Evolutionary conservation across 23 red algal genomes (phyloP), one percentile per base, ranked within the genome.

Genomic region (Gracilaria gracilis): DNA sequence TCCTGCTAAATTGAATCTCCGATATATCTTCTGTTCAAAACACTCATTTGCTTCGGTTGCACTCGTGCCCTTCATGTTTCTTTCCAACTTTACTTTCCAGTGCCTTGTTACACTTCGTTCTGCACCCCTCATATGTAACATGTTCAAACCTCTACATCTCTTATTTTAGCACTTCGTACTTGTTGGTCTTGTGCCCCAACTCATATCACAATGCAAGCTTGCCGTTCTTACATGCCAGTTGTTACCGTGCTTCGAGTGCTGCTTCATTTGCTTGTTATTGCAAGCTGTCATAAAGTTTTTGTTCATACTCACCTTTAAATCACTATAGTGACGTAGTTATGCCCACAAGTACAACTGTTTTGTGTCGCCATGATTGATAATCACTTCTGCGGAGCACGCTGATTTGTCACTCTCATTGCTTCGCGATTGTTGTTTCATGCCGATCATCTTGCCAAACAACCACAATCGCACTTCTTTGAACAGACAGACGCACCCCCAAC

Each of bases 351-450:
- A 6, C 11, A 42, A 77, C n/a, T 46, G 46, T 46, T 77, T 2
- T 50, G 8, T 42, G 17, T 28, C 16, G 2, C 8, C 9, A 9
- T 49, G n/a, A 29, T 34, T 34, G 9, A 49, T 0, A n/a, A 49
- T 31, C 12, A 1, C 21, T 23, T 77, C n/a, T 33, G 31, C 9
- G 27, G 4, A 16, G 0, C 27, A 25, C 27, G 5, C 6, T n/a
- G n/a, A 49, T 9, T 23, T 37, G 23, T 25, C 39, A n/a, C 17
- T 23, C 50, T 77, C 72, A 77, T 77, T 77, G 72, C 50, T 77
- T 49, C 27, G 72, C 38, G 25, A 50, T 77, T 77, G 72, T 51
- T 77, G 72, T 25, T 50, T 77, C 72, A 46, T 51, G 21, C 23
- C 72, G 11, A 51, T 37, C 72, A 20, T 77, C 62, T 28, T 35